Conservation (phyloP, 106 monocot genomes). For the Posidonia australis region DNA sequence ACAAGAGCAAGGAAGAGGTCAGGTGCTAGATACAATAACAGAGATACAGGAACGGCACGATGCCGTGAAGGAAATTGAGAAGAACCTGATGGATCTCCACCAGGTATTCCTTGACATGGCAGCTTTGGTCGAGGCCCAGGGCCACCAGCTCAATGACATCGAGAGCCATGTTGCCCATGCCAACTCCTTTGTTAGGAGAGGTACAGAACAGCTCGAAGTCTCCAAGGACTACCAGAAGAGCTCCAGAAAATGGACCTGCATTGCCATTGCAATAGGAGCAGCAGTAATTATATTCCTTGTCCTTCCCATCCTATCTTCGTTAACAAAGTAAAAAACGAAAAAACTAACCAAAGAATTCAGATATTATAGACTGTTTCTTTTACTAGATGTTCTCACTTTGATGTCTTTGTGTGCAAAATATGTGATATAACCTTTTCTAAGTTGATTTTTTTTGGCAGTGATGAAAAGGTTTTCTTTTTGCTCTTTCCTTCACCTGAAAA, state of each 20-base stretch:
- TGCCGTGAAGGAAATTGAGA: slow-evolving; percentile 15
- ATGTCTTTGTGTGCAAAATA: no score
- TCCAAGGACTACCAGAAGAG: slow-evolving; percentile 18
- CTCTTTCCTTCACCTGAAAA: no score
- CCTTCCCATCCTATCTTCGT: slow-evolving; percentile 11
- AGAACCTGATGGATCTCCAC: slow-evolving; percentile 19
- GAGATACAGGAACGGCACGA: slow-evolving; percentile 24
- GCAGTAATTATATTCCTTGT: slow-evolving; percentile 6
- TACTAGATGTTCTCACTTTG: no score
- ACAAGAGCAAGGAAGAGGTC: slow-evolving; percentile 16
- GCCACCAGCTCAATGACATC: slow-evolving; percentile 18
- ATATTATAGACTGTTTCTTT: no score
- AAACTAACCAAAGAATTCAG: no score
- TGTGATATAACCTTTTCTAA: no score
- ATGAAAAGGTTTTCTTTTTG: no score
- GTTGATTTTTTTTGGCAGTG: no score
- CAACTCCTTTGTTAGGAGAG: slow-evolving; percentile 15
- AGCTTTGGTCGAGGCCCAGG: slow-evolving; percentile 18
- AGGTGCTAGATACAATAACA: slow-evolving; percentile 14
- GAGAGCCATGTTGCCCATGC: slow-evolving; percentile 19
- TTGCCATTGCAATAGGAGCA: slow-evolving; percentile 8
- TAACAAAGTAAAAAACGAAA: not conserved
- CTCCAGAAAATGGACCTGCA: slow-evolving; percentile 16
- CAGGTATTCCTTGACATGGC: slow-evolving; percentile 26
- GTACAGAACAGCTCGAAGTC: slow-evolving; percentile 8